These are phyloP conservation scores for Saccharomyces hybrid DNA, from an alignment of 1,139 yeast species.

Conservation along the genomic window DNA sequence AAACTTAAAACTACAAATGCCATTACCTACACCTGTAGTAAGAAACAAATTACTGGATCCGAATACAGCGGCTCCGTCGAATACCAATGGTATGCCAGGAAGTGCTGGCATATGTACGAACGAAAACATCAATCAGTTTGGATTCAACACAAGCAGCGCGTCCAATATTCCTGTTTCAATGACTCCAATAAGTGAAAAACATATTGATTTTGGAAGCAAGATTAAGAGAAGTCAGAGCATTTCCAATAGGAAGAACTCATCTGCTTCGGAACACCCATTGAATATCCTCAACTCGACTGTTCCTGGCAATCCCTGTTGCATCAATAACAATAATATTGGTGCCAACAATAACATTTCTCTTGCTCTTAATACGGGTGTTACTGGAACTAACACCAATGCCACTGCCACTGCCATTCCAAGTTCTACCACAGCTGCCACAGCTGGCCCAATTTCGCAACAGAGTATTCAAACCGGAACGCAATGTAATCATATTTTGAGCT, in stretches of 20 bases:
- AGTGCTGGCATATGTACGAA: conserved; percentile 13
- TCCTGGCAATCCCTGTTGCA: neutral
- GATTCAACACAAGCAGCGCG: conserved; percentile 49
- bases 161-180: conserved; percentile 50
- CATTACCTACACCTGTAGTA: conserved; percentile 36
- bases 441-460: neutral
- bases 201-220: conserved; percentile 24
- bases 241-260: conserved; percentile 16
- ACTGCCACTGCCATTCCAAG: neutral
- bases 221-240: conserved; percentile 25
- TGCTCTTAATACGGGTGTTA: neutral
- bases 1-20: conserved; percentile 43
- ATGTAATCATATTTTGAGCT: conserved; percentile 3
- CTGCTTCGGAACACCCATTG: conserved; percentile 5
- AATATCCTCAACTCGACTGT: conserved; percentile 6
- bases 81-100: conserved; percentile 8
- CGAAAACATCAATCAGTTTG: conserved; percentile 54
- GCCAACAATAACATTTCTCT: neutral
- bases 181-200: conserved; percentile 72
- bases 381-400: neutral
- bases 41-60: conserved; percentile 32
- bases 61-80: conserved; percentile 10
- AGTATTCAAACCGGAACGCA: neutral
- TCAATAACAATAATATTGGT: neutral
- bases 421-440: neutral